These are phyloP conservation scores for Termitomyces sp. DNA, from an alignment of 768 basidiomycete genomes.

Conservation along the genomic window DNA sequence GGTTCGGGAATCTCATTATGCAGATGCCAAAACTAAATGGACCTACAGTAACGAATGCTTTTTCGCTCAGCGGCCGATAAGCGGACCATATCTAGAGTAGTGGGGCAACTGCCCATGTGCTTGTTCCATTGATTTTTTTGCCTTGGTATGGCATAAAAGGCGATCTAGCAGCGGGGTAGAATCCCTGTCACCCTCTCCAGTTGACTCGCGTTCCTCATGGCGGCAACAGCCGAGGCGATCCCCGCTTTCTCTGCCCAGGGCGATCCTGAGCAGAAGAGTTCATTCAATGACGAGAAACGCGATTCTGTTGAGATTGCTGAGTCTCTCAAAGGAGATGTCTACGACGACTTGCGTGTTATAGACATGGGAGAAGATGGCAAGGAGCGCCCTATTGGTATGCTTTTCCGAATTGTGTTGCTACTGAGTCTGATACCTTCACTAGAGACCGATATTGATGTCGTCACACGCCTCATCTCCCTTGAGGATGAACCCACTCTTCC, in stretches of 20 bases:
- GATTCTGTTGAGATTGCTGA: constrained; percentile 8
- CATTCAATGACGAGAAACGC: background rate
- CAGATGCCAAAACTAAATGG: background rate
- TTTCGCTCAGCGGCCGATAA: background rate
- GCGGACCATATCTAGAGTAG: background rate
- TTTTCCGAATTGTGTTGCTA: background rate
- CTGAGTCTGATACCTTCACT: background rate
- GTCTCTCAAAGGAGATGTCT: constrained; percentile 14
- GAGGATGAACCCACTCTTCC: constrained; percentile 50
- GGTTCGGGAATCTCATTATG: background rate
- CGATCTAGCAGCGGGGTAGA: background rate
- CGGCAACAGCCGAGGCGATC: background rate
- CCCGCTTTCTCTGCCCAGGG: background rate
- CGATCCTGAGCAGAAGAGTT: background rate
- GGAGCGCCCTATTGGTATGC: constrained; percentile 44
- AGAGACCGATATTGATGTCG: constrained; percentile 43
- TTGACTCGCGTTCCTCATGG: background rate
- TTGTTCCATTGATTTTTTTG: background rate
- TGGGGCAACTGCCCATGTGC: background rate
- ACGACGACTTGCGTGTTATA: constrained; percentile 22
- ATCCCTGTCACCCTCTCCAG: background rate
- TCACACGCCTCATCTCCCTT: constrained; percentile 45
- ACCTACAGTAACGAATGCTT: background rate
- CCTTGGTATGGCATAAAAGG: background rate
- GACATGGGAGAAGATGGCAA: constrained; percentile 45